A percentile compares a stretch with the other conserved stretches of the same genome.
Conservation (phyloP, 352 stramenopile species). For the Globisporangium spiculum region DNA sequence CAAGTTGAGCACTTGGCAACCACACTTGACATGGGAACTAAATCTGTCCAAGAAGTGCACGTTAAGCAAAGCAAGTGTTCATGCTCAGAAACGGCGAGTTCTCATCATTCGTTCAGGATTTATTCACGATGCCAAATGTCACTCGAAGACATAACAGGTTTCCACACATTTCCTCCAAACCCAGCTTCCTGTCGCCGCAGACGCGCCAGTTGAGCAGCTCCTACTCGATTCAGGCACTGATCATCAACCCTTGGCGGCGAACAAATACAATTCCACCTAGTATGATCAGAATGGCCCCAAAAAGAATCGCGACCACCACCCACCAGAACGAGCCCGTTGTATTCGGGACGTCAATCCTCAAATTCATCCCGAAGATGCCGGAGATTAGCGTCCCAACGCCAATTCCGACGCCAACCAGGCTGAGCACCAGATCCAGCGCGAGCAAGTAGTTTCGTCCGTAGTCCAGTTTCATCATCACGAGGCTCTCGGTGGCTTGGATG, state of each 20-base stretch:
- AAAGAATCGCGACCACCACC: conserved; percentile 26
- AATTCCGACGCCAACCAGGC: conserved; percentile 29
- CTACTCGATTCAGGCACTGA: conserved; percentile 9
- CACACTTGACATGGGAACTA: too few species aligned
- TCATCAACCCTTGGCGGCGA: conserved; percentile 14
- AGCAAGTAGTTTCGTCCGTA: conserved; percentile 52
- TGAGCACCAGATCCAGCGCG: conserved; percentile 43
- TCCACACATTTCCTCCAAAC: too few species aligned
- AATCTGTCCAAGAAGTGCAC: too few species aligned
- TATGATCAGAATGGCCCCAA: conserved; percentile 24
- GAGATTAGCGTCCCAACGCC: conserved; percentile 39
- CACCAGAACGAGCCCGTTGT: conserved; percentile 30
- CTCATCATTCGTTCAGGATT: too few species aligned
- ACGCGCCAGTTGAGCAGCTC: too few species aligned
- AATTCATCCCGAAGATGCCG: conserved; percentile 48
- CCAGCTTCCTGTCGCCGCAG: too few species aligned
- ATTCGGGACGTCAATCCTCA: conserved; percentile 30
- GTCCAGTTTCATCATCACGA: conserved; percentile 52
- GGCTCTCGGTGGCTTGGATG: conserved; percentile 67
- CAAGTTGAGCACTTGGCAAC: too few species aligned
- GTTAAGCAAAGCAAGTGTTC: too few species aligned
- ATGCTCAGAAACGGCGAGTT: too few species aligned
- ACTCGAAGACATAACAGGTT: too few species aligned
- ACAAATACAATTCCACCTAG: conserved; percentile 54
- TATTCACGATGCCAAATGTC: too few species aligned